These are phyloP conservation scores for Capronia epimyces DNA, from an alignment of 2,329 filamentous ascomycete genomes.

Conservation along the genomic window DNA sequence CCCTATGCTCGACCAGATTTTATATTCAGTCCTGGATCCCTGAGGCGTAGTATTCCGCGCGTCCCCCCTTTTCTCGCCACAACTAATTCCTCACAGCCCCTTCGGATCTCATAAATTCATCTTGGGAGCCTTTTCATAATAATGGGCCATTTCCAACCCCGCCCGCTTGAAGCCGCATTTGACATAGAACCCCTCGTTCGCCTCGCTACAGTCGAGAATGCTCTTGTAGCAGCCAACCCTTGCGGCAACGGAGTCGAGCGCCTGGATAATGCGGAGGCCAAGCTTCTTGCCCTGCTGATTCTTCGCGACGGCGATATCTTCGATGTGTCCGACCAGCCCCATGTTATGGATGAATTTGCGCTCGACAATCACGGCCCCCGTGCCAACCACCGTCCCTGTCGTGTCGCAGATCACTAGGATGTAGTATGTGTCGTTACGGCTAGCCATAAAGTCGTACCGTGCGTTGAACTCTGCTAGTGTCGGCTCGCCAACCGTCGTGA, in stretches of 20 bases:
- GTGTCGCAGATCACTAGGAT: conserved; percentile 78
- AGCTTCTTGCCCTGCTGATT: conserved; percentile 97
- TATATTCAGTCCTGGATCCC: too few species aligned
- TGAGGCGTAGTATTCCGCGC: too few species aligned
- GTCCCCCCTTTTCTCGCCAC: too few species aligned
- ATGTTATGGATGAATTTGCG: conserved; percentile 60
- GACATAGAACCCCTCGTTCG: conserved; percentile 95
- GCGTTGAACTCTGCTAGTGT: conserved; percentile 66
- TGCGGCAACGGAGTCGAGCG: conserved; percentile 80
- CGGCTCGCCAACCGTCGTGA: conserved; percentile 90
- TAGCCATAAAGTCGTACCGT: conserved; percentile 75
- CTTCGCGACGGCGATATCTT: conserved; percentile 92
- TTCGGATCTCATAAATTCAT: conserved; percentile 14
- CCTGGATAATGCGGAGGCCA: conserved; percentile 86
- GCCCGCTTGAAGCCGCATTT: conserved; percentile 94
- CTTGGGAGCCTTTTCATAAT: conserved; percentile 51
- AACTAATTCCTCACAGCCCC: too few species aligned
- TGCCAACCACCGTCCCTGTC: conserved; percentile 70
- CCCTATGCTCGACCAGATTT: too few species aligned
- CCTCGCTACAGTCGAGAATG: conserved; percentile 92
- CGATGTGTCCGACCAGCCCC: conserved; percentile 80
- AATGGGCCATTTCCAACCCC: conserved; percentile 94
- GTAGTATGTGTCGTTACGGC: conserved; percentile 73
- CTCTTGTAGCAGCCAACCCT: conserved; percentile 93
- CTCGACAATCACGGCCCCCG: conserved; percentile 85